These are phyloP conservation scores for Iberis pinnata DNA, from an alignment of 345 rosid genomes.

Conservation along the genomic window DNA sequence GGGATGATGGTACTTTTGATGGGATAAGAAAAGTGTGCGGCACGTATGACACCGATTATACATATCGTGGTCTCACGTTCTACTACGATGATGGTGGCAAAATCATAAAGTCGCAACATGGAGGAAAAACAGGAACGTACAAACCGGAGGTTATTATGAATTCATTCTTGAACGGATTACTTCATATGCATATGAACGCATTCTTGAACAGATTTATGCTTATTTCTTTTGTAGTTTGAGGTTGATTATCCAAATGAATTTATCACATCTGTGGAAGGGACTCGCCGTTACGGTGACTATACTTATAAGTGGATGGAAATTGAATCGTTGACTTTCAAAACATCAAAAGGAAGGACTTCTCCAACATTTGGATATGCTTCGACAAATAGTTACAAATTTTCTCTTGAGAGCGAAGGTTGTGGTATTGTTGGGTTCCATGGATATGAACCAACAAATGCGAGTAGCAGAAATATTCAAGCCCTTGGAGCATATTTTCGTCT, in stretches of 20 bases:
- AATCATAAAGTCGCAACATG: background rate
- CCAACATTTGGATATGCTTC: slow-evolving; percentile 1
- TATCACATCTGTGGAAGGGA: background rate
- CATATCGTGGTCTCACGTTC: background rate
- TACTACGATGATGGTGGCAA: background rate
- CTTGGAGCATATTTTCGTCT: background rate
- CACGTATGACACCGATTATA: background rate
- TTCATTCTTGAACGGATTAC: too few species aligned
- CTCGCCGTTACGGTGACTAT: background rate
- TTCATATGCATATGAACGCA: background rate
- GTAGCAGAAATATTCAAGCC: slow-evolving; percentile 14
- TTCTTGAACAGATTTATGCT: background rate
- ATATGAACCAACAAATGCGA: too few species aligned
- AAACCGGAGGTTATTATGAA: background rate
- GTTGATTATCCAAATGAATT: background rate
- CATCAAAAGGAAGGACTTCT: slow-evolving; percentile 17
- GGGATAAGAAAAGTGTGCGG: background rate
- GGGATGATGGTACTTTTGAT: slow-evolving; percentile 13
- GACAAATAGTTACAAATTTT: background rate
- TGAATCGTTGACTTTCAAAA: background rate
- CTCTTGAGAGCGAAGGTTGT: slow-evolving; percentile 4
- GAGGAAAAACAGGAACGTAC: too few species aligned
- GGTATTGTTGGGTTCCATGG: slow-evolving; percentile 18
- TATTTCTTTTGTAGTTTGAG: background rate
- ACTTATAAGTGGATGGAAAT: too few species aligned